These are phyloP conservation scores for Tephrocybe sp. DNA, from an alignment of 768 basidiomycete genomes.

Conservation along the genomic window DNA sequence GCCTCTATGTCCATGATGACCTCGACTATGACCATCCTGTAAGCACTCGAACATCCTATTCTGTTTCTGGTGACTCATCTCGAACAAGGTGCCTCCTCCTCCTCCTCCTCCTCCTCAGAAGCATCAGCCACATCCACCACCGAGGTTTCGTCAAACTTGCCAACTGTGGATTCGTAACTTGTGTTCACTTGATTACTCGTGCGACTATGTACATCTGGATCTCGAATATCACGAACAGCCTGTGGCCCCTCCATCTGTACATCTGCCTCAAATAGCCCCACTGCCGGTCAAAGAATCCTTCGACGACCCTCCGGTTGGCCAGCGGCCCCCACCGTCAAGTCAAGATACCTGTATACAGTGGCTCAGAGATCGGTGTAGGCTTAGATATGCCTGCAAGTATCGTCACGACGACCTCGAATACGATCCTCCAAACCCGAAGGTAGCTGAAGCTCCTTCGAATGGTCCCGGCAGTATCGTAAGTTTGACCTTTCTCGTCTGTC, in stretches of 20 bases:
- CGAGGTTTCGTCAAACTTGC: constrained; percentile 21
- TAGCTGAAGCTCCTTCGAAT: not conserved
- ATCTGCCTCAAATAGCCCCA: not conserved
- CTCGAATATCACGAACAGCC: constrained; percentile 19
- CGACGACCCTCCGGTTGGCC: constrained; percentile 17
- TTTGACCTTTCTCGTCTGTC: not conserved
- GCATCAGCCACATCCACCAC: constrained; percentile 14
- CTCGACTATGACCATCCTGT: constrained; percentile 14
- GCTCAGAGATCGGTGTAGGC: constrained; percentile 25
- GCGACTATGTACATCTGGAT: constrained; percentile 24
- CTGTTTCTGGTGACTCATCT: not conserved
- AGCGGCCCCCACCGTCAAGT: constrained; percentile 14
- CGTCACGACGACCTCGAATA: constrained; percentile 33
- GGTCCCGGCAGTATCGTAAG: not conserved
- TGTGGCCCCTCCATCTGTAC: not conserved
- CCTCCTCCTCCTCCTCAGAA: not conserved
- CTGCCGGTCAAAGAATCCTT: not conserved
- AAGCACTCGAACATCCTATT: not conserved
- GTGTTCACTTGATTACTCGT: constrained; percentile 22
- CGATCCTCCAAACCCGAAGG: constrained; percentile 13
- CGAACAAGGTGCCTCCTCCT: not conserved
- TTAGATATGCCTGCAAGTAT: constrained; percentile 25
- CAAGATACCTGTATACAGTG: constrained; percentile 25
- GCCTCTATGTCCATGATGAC: constrained; percentile 12
- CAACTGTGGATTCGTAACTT: constrained; percentile 30